Base-by-base conservation (phyloP, 306 rosid species). In the Rosa multiflora region DNA sequence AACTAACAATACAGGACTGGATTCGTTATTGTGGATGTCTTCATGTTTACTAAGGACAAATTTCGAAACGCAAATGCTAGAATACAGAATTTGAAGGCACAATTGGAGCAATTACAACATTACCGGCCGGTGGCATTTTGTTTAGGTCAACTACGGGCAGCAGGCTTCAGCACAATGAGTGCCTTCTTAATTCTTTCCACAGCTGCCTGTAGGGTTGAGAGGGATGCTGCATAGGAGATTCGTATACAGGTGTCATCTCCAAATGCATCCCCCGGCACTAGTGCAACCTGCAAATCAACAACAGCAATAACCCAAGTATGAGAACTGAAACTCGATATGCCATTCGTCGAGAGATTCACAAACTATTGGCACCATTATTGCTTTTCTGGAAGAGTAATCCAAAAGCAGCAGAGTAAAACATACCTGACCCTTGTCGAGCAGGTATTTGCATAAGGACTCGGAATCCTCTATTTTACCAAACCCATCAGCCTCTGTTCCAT, bases 361-460 rank as follows among this genome's bases (percentile, higher is more conserved):
- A 59, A 75, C 56, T 14, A 40, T 26, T 13, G 40, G 13, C 35
- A 44, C 15, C 62, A 13, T 8, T 58, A 23, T 74, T 46, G 35
- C 37, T 44, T 18, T 75, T 75, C 78, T 11, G 21, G 17, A 40
- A 4, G n/a, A 74, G 3, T 10, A 74, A 56, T 40, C 15, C 6
- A 37, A 59, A 53, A 73, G 48, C 5, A 53, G 49, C 23, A 32
- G 4, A 7, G 61, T 29, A 48, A 75, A 58, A 59, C 77, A 73
- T 90, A 96, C 99, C 99, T 96, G 96, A 75, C 97, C 93, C 85
- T 84, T 76, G 74, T 93, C 99, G 59, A 96, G 88, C 23, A 96
- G 72, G 73, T 93, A 96, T 49, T 93, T 81, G 78, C 98, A 96
- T 13, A 93, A 88, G 61, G 98, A 90, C 83, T 93, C 98, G 0